These are phyloP conservation scores for Leishmania gerbilli DNA, from an alignment of 208 protist species.

Conservation along the genomic window DNA sequence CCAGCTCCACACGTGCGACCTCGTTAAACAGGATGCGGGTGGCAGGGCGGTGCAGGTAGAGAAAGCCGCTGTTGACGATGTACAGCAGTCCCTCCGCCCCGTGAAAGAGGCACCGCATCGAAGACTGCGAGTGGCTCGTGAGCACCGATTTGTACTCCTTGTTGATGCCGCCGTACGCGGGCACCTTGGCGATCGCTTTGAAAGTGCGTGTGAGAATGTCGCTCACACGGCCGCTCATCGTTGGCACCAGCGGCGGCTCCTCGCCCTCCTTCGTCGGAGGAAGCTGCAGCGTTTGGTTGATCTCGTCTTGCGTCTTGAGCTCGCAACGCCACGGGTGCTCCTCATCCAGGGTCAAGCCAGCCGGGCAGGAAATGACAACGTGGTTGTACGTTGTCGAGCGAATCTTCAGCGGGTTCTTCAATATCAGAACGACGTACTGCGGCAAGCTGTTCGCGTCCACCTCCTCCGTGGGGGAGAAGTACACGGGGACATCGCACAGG, in stretches of 20 bases:
- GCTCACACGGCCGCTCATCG: constrained; percentile 80
- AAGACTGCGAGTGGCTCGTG: constrained; percentile 51
- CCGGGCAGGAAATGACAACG: constrained; percentile 81
- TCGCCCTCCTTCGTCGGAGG: constrained; percentile 24
- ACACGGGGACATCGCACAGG: constrained; percentile 77
- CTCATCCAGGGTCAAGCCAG: constrained; percentile 58
- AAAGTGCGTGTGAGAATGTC: constrained; percentile 83
- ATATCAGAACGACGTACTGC: constrained; percentile 84
- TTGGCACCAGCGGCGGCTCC: constrained; percentile 54
- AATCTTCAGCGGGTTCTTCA: constrained; percentile 73
- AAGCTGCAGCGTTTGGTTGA: constrained; percentile 46
- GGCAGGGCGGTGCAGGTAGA: constrained; percentile 84
- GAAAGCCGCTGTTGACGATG: constrained; percentile 68
- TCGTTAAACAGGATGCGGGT: constrained; percentile 56
- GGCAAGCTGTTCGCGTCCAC: constrained; percentile 35
- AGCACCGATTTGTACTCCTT: constrained; percentile 76
- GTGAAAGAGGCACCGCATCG: constrained; percentile 75
- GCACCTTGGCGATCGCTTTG: constrained; percentile 77
- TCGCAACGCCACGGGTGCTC: constrained; percentile 79
- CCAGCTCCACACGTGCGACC: constrained; percentile 60
- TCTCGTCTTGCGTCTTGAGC: constrained; percentile 79
- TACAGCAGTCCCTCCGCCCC: constrained; percentile 79
- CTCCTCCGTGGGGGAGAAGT: constrained; percentile 38
- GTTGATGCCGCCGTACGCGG: constrained; percentile 76
- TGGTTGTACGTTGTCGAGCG: constrained; percentile 79